Conservation (phyloP, 225 moss, liverwort and hornwort species). For the Pleurozium schreberi region DNA sequence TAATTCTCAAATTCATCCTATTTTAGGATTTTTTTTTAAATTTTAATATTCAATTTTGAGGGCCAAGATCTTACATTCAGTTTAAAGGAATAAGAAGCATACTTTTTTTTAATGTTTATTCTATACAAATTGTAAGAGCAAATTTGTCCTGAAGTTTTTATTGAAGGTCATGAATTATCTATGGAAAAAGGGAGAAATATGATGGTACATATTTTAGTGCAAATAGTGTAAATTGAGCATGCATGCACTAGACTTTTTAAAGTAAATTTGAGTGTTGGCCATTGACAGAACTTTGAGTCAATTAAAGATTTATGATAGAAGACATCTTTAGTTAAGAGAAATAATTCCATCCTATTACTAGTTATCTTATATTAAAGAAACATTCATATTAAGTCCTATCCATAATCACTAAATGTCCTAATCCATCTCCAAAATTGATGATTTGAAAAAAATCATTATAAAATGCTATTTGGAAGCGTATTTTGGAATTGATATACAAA, state of each 20-base stretch:
- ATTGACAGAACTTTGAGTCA: no score
- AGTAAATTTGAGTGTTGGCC: not conserved
- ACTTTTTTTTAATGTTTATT: not conserved
- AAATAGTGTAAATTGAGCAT: not conserved
- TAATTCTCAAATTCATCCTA: no score
- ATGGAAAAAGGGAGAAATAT: not conserved
- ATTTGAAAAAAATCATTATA: no score
- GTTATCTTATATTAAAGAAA: not conserved
- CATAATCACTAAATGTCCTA: no score
- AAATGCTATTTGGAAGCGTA: no score
- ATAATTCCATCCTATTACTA: not conserved
- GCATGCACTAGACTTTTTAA: accelerated
- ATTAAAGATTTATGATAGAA: not conserved
- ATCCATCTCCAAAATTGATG: no score
- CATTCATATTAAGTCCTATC: not conserved
- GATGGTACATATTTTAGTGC: not conserved
- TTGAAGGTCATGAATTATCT: not conserved
- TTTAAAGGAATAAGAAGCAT: not conserved
- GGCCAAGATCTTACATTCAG: not conserved
- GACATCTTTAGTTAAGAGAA: not conserved
- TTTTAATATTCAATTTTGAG: not conserved
- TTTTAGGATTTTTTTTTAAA: not conserved
- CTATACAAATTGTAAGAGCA: not conserved
- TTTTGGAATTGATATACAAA: no score
- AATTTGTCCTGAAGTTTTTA: not conserved